Percentiles rank a stretch among this genome's conserved stretches.
Conservation (phyloP, 2,329 filamentous ascomycete species). For the Apiospora pterosperma region DNA sequence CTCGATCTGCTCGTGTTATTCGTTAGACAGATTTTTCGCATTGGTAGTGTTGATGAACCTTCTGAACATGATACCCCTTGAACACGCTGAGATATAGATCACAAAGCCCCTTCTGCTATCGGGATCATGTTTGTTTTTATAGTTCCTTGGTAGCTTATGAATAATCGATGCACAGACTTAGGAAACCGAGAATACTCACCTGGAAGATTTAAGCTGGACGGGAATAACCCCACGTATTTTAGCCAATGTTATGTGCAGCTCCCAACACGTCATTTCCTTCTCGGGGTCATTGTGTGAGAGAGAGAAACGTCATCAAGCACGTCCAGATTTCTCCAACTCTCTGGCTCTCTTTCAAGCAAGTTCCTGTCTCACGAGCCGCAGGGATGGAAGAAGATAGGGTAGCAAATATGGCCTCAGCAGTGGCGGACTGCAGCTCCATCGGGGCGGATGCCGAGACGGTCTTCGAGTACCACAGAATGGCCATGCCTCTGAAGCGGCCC, state of each 20-base stretch:
- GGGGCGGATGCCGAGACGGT: conserved; percentile 32
- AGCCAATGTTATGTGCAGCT: neutral
- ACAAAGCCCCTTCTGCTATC: neutral
- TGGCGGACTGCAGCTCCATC: neutral
- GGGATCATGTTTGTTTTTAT: neutral
- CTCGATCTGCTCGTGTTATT: neutral
- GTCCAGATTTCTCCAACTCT: neutral
- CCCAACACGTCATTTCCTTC: neutral
- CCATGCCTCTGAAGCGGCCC: conserved; percentile 27
- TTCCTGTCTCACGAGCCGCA: neutral
- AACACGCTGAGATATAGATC: neutral
- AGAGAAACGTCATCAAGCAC: neutral
- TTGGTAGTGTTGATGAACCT: neutral
- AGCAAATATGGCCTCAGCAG: neutral
- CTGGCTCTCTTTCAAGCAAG: neutral
- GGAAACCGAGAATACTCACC: too few relatives aligned
- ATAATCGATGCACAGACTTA: neutral
- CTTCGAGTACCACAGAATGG: conserved; percentile 42
- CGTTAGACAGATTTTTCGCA: neutral
- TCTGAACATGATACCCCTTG: neutral
- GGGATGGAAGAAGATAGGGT: neutral
- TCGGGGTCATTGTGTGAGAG: neutral
- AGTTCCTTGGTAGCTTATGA: neutral
- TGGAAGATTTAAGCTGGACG: neutral
- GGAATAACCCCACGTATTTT: neutral